These are phyloP conservation scores for Diatrype stigma DNA, from an alignment of 2,329 filamentous ascomycete species.

Conservation along the genomic window DNA sequence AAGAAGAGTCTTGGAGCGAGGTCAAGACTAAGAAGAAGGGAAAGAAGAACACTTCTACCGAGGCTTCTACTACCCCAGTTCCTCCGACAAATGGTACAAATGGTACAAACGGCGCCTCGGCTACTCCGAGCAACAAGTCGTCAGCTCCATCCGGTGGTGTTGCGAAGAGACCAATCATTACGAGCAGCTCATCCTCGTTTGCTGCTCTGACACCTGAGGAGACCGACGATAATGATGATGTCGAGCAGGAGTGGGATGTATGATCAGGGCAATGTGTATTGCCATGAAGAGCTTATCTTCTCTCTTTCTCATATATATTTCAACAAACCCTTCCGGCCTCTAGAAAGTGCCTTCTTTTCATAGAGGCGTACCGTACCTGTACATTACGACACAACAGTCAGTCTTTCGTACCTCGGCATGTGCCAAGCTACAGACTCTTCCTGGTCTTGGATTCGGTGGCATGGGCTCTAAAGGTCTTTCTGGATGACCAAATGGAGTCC, in stretches of 20 bases:
- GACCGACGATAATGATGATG: constrained; percentile 26
- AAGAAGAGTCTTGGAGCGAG: constrained; percentile 53
- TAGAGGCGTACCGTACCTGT: neutral
- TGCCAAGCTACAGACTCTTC: neutral
- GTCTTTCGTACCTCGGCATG: too few species aligned
- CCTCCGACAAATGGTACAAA: constrained; percentile 15
- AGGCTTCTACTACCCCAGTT: constrained; percentile 21
- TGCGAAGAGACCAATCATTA: constrained; percentile 25
- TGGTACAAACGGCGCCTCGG: constrained; percentile 7
- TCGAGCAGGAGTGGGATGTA: constrained; percentile 32
- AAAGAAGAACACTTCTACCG: constrained; percentile 39
- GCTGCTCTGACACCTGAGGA: constrained; percentile 29
- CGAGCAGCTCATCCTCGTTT: constrained; percentile 29
- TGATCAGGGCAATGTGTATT: constrained; percentile 12
- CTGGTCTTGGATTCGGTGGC: neutral
- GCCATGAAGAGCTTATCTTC: constrained; percentile 1
- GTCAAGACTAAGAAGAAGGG: constrained; percentile 43
- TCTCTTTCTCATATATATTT: constrained; percentile 14
- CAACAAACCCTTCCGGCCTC: neutral
- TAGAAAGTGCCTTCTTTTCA: neutral
- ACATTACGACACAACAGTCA: neutral
- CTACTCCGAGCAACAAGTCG: constrained; percentile 14
- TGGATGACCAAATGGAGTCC: neutral
- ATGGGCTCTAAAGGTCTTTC: neutral
- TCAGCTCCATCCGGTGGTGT: constrained; percentile 20